Evolutionary conservation across 106 monocot species (phyloP).

Genomic region (Gastrodia elata): DNA sequence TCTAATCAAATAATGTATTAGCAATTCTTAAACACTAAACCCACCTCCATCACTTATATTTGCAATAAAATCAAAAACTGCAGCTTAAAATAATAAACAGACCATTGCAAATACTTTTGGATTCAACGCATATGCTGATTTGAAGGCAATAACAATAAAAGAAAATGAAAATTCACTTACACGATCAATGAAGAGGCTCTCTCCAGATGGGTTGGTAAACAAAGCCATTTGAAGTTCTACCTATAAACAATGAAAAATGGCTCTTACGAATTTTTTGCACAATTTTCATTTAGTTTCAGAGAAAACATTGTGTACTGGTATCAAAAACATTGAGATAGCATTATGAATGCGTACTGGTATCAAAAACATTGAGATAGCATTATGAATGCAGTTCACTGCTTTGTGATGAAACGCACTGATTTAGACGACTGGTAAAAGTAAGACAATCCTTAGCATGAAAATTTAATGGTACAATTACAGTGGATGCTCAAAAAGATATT

Average conservation of each 20-base stretch:
- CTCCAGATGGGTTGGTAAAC: slow-evolving; percentile 32
- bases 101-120: too few species aligned
- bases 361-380: background rate
- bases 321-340: background rate
- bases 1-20: too few species aligned
- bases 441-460: background rate
- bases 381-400: background rate
- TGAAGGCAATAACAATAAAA: too few species aligned
- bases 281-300: background rate
- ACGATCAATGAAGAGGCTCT: slow-evolving; percentile 71
- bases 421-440: background rate
- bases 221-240: slow-evolving; percentile 72
- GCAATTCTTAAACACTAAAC: too few species aligned
- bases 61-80: too few species aligned
- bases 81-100: too few species aligned
- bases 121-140: too few species aligned
- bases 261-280: background rate
- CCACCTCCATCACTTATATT: too few species aligned
- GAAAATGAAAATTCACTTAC: slow-evolving; percentile 23
- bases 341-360: background rate
- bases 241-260: slow-evolving; percentile 22
- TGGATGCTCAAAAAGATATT: background rate
- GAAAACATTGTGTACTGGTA: slow-evolving; percentile 61
- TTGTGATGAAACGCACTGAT: background rate
- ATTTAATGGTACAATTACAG: background rate